Percentiles rank a stretch among this genome's conserved stretches.
Evolutionary conservation across 495 filamentous ascomycete genomes (phyloP).

Genomic region (Extremus antarcticus): DNA sequence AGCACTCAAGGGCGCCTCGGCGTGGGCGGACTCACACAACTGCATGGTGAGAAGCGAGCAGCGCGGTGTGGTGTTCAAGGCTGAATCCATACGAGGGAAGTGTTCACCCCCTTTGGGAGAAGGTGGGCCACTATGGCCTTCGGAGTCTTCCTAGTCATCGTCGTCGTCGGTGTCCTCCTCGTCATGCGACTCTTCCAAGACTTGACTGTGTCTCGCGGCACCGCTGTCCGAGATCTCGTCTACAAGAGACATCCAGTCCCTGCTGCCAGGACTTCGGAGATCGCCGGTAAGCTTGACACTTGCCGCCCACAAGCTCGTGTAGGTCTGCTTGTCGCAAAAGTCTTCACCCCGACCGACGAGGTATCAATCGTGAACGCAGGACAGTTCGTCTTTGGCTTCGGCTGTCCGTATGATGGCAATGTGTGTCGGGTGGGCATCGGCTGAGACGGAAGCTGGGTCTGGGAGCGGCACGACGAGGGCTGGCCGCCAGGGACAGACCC

Average conservation of each 20-base stretch:
- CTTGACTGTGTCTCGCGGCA: constrained; percentile 52
- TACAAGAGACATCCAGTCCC: constrained; percentile 79
- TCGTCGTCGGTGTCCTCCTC: constrained; percentile 66
- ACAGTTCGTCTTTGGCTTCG: constrained; percentile 46
- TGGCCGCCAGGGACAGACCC: no score
- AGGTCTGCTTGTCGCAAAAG: constrained; percentile 61
- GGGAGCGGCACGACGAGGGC: constrained; percentile 61
- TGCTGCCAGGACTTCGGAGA: constrained; percentile 23
- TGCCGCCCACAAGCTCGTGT: constrained; percentile 45
- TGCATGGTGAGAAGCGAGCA: constrained; percentile 83
- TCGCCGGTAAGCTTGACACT: constrained; percentile 34
- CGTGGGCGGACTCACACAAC: constrained; percentile 64
- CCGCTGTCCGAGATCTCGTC: constrained; percentile 59
- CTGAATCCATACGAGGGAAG: constrained; percentile 85
- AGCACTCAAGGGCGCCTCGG: constrained; percentile 49
- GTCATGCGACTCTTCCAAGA: constrained; percentile 50
- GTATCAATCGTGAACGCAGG: constrained; percentile 68
- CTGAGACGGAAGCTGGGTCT: constrained; percentile 38
- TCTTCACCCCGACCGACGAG: constrained; percentile 75
- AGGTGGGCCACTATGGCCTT: constrained; percentile 69
- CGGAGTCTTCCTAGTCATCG: constrained; percentile 86
- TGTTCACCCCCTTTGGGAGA: constrained; percentile 66
- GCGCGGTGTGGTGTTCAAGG: constrained; percentile 70
- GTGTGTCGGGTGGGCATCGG: constrained; percentile 38
- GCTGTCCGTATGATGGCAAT: constrained; percentile 22